Base-by-base conservation (phyloP, 1,139 yeast species). In the Hanseniaspora uvarum region DNA sequence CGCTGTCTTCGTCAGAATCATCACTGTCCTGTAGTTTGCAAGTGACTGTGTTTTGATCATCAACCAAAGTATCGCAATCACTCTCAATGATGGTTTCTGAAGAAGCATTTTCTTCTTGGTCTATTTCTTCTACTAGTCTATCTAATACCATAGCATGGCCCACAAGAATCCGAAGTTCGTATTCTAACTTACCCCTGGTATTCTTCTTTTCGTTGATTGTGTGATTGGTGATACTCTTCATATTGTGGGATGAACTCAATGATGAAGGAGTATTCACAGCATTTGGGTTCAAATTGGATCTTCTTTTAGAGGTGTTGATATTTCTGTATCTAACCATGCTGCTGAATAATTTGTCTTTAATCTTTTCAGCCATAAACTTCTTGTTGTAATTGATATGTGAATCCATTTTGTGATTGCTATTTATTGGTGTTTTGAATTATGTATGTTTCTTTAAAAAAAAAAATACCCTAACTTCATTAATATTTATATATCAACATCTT, bases 131-230 rank as follows among this genome's bases (percentile, higher is more conserved):
- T 40, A 61, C 57, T 19, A 63, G 47, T 26, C 58, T 56, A 48
- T 64, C 67, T 37, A 63, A 54, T 45, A 64, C 54, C 54, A 63
- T 63, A 1, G 67, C 67, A 54, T 64, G 67, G 16, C 64, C 67
- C 1, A 64, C 67, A n/a, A 64, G 53, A 14, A 59, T 57, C 19
- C 67, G 53, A 26, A 63, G 48, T 30, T 64, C 58, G 37, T 56
- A 58, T 37, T 62, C 64, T 45, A 58, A 56, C 41, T 59, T 59
- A 39, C 53, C 43, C 31, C 33, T 43, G 14, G 23, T 8, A 4
- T 18, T 12, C n/a, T 34, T 49, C 6, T 44, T 50, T n/a, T 23
- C 40, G 14, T n/a, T 14, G 19, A n/a, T n/a, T n/a, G 41, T 11
- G 19, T 31, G 36, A 16, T 14, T 31, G 11, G 16, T 2, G 14